Evolutionary conservation across 2,329 filamentous ascomycete genomes (phyloP), one percentile per base, ranked within the genome.

Genomic region (Elsinoe ampelina): DNA sequence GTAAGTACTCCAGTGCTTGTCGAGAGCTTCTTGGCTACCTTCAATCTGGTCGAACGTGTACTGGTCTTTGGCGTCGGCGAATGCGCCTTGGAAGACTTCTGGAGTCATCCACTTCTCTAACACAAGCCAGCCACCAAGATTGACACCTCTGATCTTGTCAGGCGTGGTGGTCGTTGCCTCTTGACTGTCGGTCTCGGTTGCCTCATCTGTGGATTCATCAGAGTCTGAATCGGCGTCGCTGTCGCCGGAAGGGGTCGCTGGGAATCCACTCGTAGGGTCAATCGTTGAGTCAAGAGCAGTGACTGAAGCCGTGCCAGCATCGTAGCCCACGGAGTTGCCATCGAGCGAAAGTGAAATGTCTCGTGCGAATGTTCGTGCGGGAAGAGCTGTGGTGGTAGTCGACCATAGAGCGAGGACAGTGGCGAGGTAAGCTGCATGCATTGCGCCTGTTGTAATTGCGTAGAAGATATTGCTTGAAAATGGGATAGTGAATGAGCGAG

Each of bases 61-160:
- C 60, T 74, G 70, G 50, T 74, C 71, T 5, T 50, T 60, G 8
- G 68, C 70, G 30, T 61, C 58, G 13, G 47, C 55, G 52, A 58
- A 58, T 5, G 66, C 63, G 35, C 66, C 67, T 3, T 64, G 57
- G 64, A 73, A 72, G 17, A 70, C 30, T 10, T 68, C 65, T 10
- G 64, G 57, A 19, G 63, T 64, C 68, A 74, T 70, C 66, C 68
- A 70, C 20, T 63, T 61, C 43, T 72, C 70, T 2, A 72, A 61
- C 13, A 72, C 59, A 6, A 72, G 64, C 68, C 69, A 71, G 19
- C 63, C 63, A n/a, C 70, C 69, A 30, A 70, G 61, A 57, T 72
- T 71, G 50, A 71, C 66, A 34, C 70, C 70, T 13, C 65, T 64
- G 54, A 69, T 58, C 11, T 59, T 55, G 19, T 51, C 48, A 1